phyloP scores from a whole-genome alignment of 495 filamentous ascomycete species.

The Recurvomyces mirabilis region DNA sequence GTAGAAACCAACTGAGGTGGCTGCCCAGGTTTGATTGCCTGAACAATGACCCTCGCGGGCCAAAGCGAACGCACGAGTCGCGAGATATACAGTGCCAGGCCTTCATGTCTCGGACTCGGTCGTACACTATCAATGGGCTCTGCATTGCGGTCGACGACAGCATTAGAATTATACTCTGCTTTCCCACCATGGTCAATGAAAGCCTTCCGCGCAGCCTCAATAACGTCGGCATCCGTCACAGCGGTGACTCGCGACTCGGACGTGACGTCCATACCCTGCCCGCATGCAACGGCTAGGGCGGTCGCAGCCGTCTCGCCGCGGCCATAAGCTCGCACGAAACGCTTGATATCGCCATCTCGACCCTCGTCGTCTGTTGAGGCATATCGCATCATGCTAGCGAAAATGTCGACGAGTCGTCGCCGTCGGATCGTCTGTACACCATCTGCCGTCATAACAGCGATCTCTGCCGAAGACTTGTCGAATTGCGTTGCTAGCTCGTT shows the following conservation, averaged over 20 bases:
- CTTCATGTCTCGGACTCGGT: constrained; percentile 80
- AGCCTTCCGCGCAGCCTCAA: constrained; percentile 70
- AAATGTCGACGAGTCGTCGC: constrained; percentile 80
- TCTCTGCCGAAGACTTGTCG: constrained; percentile 65
- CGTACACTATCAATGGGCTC: constrained; percentile 64
- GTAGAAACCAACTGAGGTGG: constrained; percentile 39
- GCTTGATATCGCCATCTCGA: constrained; percentile 64
- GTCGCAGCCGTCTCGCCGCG: constrained; percentile 76
- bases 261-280: constrained; percentile 69
- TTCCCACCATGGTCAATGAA: constrained; percentile 87
- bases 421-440: constrained; percentile 78
- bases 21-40: constrained; percentile 46
- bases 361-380: constrained; percentile 63
- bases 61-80: constrained; percentile 77
- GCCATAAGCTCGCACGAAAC: constrained; percentile 74
- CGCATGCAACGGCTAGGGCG: constrained; percentile 90
- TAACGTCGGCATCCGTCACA: constrained; percentile 67
- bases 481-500: constrained; percentile 94
- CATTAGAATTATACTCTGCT: constrained; percentile 63
- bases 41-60: constrained; percentile 54
- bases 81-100: constrained; percentile 74
- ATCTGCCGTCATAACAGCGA: constrained; percentile 81
- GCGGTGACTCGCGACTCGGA: constrained; percentile 55
- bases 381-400: constrained; percentile 64
- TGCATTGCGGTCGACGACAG: constrained; percentile 48